Evolutionary conservation across 345 rosid species (phyloP).

Genomic region (Populus simonii): DNA sequence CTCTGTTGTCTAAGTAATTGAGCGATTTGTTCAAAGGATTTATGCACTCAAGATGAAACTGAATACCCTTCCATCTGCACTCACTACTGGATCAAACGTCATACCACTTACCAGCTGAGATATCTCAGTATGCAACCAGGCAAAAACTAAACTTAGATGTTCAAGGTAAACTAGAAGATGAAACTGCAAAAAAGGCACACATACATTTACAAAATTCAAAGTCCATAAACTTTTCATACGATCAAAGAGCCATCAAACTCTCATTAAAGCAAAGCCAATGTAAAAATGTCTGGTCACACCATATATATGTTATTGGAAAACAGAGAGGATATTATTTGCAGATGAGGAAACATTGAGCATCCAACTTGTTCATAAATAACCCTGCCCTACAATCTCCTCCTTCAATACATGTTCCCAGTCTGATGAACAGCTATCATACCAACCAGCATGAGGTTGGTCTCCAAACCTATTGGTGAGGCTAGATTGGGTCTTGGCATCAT

Average conservation of each 20-base stretch:
- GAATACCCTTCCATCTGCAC: neutral
- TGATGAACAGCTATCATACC: conserved; percentile 45
- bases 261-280: neutral
- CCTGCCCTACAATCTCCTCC: conserved; percentile 45
- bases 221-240: neutral
- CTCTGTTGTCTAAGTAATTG: neutral
- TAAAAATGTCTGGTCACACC: neutral
- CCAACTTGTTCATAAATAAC: conserved; percentile 17
- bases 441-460: conserved; percentile 26
- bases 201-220: neutral
- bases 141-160: neutral
- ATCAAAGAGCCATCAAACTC: neutral
- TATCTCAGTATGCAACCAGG: neutral
- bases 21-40: no score
- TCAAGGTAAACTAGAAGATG: neutral
- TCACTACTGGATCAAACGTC: neutral
- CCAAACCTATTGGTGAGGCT: neutral
- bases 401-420: conserved; percentile 78
- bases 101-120: neutral
- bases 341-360: neutral
- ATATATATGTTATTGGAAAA: neutral
- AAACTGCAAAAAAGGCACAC: neutral
- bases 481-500: conserved; percentile 15
- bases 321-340: neutral
- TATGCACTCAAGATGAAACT: neutral